Conservation (phyloP, 1,284 basidiomycete genomes). For the Heliocybe sulcata region DNA sequence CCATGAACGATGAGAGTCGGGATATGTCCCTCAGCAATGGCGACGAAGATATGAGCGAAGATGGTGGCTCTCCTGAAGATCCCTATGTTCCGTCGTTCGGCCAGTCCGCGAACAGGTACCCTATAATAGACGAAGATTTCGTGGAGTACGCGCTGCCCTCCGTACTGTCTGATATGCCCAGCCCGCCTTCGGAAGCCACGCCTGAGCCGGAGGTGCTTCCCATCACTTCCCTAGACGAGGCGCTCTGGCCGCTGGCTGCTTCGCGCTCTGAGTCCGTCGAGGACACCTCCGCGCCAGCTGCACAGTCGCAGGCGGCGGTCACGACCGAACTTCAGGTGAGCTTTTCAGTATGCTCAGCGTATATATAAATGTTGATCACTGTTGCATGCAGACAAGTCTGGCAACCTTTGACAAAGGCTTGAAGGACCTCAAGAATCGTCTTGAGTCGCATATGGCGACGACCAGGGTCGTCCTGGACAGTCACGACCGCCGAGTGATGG, state of each 20-base stretch:
- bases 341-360: no score
- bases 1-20: no score
- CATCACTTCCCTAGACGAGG: no score
- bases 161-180: no score
- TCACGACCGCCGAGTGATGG: not conserved
- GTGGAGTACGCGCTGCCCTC: not conserved
- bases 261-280: no score
- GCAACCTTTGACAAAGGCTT: not conserved
- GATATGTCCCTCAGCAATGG: not conserved
- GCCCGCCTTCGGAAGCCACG: no score
- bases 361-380: not conserved
- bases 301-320: not conserved
- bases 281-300: no score
- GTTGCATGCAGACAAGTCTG: not conserved
- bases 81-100: not conserved
- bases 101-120: not conserved
- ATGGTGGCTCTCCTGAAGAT: not conserved
- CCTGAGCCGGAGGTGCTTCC: no score
- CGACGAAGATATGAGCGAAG: not conserved
- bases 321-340: not conserved
- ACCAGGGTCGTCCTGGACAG: not conserved
- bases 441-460: not conserved
- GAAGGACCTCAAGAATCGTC: not conserved
- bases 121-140: not conserved
- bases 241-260: no score